Conservation (phyloP, 768 basidiomycete species). For the Mycena galericulata region DNA sequence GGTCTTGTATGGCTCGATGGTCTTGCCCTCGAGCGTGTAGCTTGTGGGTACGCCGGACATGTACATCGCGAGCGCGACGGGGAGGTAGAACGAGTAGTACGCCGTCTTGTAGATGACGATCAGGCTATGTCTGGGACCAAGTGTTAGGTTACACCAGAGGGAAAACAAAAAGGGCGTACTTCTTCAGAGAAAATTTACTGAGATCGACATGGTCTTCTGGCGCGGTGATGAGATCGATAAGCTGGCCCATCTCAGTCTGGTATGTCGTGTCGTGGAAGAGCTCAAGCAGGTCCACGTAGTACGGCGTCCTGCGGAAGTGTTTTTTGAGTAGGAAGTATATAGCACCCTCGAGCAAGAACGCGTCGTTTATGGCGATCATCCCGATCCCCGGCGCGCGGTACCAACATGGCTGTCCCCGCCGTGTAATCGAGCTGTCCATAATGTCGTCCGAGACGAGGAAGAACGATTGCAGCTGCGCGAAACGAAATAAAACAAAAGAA, state of each 20-base stretch:
- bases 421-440: conserved; percentile 95
- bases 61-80: conserved; percentile 94
- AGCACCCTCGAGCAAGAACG: conserved; percentile 95
- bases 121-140: conserved; percentile 75
- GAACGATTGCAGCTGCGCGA: conserved; percentile 88
- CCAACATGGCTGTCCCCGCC: conserved; percentile 96
- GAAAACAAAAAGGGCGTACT: conserved; percentile 55
- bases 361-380: conserved; percentile 94
- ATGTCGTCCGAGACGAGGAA: conserved; percentile 98
- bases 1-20: conserved; percentile 72
- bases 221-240: conserved; percentile 96
- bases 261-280: conserved; percentile 91
- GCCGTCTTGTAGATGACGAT: conserved; percentile 99
- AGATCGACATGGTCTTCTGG: conserved; percentile 92
- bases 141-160: neutral
- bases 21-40: conserved; percentile 47
- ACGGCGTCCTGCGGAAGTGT: conserved; percentile 83
- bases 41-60: conserved; percentile 72
- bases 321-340: conserved; percentile 92
- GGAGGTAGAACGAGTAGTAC: conserved; percentile 98
- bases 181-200: conserved; percentile 86
- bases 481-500: neutral
- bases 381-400: conserved; percentile 76
- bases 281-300: conserved; percentile 92
- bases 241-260: conserved; percentile 96